Base-by-base conservation (phyloP, 192 early-diverging fungal genomes). In the Phlyctochytrium bullatum region DNA sequence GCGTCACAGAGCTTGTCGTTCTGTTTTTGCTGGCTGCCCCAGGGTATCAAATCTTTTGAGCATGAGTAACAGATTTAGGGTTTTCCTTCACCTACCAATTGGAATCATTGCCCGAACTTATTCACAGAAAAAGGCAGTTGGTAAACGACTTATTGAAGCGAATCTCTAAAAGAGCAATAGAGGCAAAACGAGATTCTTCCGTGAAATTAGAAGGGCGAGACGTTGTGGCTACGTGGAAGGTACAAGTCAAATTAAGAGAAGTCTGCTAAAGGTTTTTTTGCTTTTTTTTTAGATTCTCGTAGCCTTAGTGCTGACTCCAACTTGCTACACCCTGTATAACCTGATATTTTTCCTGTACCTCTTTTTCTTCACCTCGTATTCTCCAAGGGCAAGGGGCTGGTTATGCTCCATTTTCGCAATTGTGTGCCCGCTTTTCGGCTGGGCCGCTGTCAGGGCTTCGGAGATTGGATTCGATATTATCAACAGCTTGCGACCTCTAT, bases 181-280 rank as follows among this genome's bases (percentile, higher is more conserved):
- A 90, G 62, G 96, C 96, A 0, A 79, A 93, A 52, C 88, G 86
- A 3, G 90, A 83, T n/a, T 96, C 94, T 6, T 91, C 87, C 24
- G 94, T 99, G 51, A 99, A 99, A 72, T 89, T 99, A 68, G 88
- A 89, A 56, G 97, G 93, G 28, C 84, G 89, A 34, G 97, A 99
- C 69, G 97, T 99, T 6, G 79, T 99, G 23, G 93, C 92, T 0
- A 97, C 97, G 3, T 98, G 95, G 97, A 98, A 98, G 64, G 72
- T 84, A 0, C 65, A 77, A 20, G n/a, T n/a, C n/a, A n/a, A n/a
- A n/a, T n/a, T n/a, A n/a, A n/a, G n/a, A n/a, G n/a, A n/a, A n/a
- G n/a, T n/a, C n/a, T n/a, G n/a, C 59, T 70, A 10, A 34, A 61
- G 35, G 20, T 4, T 59, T 27, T 36, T 68, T 70, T 10, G 6